Percentiles rank a stretch among this genome's conserved stretches.
Evolutionary conservation across 805 yeast species (phyloP).

Genomic region (Ogataea ramenticola): DNA sequence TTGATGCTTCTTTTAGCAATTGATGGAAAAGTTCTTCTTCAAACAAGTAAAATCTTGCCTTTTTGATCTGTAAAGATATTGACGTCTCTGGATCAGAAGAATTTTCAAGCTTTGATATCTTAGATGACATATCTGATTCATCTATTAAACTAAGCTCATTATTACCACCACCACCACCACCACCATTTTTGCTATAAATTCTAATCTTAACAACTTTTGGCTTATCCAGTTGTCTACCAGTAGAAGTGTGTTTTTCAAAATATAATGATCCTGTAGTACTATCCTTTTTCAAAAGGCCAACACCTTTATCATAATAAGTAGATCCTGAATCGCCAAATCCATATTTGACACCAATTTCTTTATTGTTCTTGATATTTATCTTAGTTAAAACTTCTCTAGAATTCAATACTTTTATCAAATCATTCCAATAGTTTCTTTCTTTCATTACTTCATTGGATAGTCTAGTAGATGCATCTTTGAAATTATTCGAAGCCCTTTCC

Average conservation of each 20-base stretch:
- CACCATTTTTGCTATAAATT: conserved; percentile 24
- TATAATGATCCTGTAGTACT: conserved; percentile 33
- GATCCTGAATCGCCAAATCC: conserved; percentile 94
- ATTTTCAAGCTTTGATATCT: conserved; percentile 7
- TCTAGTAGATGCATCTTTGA: conserved; percentile 43
- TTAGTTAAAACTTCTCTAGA: conserved; percentile 61
- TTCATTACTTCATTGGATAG: conserved; percentile 46
- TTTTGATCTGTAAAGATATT: conserved; percentile 45
- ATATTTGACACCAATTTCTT: conserved; percentile 69
- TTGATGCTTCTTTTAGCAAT: conserved; percentile 66
- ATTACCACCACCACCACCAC: conserved; percentile 4
- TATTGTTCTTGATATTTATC: conserved; percentile 47
- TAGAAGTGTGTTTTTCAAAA: conserved; percentile 23
- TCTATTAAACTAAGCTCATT: conserved; percentile 42
- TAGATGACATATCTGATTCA: conserved; percentile 35
- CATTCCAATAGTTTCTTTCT: conserved; percentile 67
- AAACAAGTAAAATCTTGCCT: conserved; percentile 68
- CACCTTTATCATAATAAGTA: conserved; percentile 61
- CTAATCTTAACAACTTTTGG: conserved; percentile 52
- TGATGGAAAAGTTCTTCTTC: conserved; percentile 86
- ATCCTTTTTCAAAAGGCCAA: conserved; percentile 59
- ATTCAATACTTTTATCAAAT: conserved; percentile 33
- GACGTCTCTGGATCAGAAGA: neutral
- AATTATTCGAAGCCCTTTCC: conserved; percentile 41
- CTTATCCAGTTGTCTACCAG: conserved; percentile 27